phyloP scores from a whole-genome alignment of 169 alveolate species.

The Blepharisma undulans region DNA sequence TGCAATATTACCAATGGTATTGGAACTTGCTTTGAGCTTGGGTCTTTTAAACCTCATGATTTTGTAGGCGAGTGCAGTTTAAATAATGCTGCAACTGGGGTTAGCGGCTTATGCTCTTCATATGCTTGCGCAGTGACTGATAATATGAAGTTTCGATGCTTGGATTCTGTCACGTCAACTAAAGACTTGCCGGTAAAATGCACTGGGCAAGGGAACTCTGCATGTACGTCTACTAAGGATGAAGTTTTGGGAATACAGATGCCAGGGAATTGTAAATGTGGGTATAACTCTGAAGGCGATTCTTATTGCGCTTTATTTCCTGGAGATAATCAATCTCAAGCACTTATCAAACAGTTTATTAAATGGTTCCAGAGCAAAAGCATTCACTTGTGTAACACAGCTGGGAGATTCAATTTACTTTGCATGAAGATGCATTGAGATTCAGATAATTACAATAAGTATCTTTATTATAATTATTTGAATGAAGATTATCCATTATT shows the following conservation, averaged over 20 bases:
- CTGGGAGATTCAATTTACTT: neutral
- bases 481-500: neutral
- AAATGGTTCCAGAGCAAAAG: neutral
- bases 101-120: neutral
- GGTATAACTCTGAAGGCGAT: neutral
- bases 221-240: neutral
- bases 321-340: neutral
- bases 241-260: neutral
- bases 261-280: neutral
- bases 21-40: neutral
- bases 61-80: neutral
- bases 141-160: neutral
- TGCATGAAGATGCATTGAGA: neutral
- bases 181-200: neutral
- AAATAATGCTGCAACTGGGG: neutral
- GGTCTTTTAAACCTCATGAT: neutral
- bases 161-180: neutral
- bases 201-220: neutral
- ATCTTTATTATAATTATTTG: neutral
- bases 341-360: no score
- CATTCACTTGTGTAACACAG: neutral
- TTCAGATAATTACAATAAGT: neutral
- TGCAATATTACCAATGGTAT: neutral
- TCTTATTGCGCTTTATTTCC: constrained; percentile 3
- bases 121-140: neutral